Evolutionary conservation across 108 stramenopile species (phyloP).

Genomic region (Stephanodiscus triporus): DNA sequence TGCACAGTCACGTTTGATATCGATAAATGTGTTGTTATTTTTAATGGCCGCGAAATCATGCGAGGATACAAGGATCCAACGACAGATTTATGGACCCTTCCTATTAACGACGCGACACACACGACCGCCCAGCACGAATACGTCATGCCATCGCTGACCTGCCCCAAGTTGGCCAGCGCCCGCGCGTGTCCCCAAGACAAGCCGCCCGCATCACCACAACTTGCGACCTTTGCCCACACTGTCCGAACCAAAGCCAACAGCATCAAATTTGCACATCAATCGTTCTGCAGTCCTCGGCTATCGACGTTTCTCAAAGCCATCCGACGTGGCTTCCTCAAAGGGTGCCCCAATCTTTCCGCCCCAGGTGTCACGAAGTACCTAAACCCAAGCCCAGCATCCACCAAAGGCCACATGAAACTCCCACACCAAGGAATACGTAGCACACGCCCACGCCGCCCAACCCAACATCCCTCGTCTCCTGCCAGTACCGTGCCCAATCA

Average conservation of each 20-base stretch:
- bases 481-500: too few species aligned
- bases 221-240: background rate
- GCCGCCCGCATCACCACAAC: too few species aligned
- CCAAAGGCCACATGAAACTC: background rate
- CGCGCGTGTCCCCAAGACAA: too few species aligned
- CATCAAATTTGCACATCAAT: background rate
- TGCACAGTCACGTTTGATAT: background rate
- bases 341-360: background rate
- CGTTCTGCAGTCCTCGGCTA: background rate
- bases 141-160: background rate
- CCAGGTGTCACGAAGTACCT: background rate
- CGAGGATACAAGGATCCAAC: background rate
- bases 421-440: background rate
- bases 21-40: background rate
- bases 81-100: background rate
- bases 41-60: background rate
- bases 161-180: too few species aligned
- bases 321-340: background rate
- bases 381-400: background rate
- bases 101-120: background rate
- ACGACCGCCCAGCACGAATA: too few species aligned
- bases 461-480: too few species aligned
- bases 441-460: too few species aligned
- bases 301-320: background rate
- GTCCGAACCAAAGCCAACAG: background rate